Evolutionary conservation across 768 basidiomycete genomes (phyloP), one percentile per base, ranked within the genome.

Genomic region (Mycena epipterygia): DNA sequence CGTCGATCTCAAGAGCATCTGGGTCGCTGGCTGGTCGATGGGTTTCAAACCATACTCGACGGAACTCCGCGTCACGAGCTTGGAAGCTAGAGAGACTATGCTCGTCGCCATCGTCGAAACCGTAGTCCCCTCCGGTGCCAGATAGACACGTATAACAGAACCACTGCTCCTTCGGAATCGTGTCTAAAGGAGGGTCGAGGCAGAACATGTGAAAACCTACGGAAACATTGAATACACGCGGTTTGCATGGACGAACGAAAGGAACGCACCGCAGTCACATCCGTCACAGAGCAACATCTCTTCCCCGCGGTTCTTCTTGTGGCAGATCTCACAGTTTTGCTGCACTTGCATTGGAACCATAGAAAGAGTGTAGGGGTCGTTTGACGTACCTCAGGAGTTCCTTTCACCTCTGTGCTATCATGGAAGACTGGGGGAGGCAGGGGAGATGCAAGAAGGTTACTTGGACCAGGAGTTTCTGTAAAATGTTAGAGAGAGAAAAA

Each of bases 31-130:
- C 37, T 76, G 93, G 93, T 12, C 90, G 89, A 79, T 96, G 96
- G 4, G 88, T 84, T 67, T 91, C 85, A 80, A 97, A 97, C 96
- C 97, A 99, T 69, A 91, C 84, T 59, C 90, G 87, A 68, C 95
- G 90, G 81, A 99, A 99, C 75, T 94, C 95, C 27, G 87, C 85
- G 76, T 98, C 98, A 39, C 97, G 90, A 51, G 93, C 93, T 76
- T 96, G 95, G 82, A 99, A 99, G 76, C 91, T 95, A 30, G 93
- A 88, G 42, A 99, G 87, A 69, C 91, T 90, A 80, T 99, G 98
- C 74, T 99, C 97, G 81, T 98, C 93, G 44, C 98, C 98, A 77
- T 98, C 97, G 75, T 98, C 98, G 76, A 99, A 99, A 33, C 98
- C 98, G 76, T 95, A 99, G 81, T 98, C 98, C 59, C 94, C 94